These are phyloP conservation scores for Marasmius oreades DNA, from an alignment of 1,284 basidiomycete species.

Conservation along the genomic window DNA sequence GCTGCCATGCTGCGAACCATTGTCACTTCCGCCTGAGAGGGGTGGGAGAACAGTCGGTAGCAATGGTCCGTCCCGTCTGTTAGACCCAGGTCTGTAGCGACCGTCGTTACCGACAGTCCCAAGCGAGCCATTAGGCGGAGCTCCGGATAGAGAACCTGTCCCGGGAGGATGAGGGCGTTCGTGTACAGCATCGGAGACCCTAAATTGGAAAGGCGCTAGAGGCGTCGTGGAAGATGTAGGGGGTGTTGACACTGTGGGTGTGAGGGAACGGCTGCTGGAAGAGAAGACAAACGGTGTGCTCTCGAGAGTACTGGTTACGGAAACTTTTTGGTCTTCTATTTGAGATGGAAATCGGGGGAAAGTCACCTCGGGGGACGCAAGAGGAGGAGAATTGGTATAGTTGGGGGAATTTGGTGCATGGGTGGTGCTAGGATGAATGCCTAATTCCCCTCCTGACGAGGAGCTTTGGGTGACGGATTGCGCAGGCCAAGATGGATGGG, in stretches of 20 bases:
- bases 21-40: slow-evolving; percentile 46
- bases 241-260: slow-evolving; percentile 64
- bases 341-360: slow-evolving; percentile 46
- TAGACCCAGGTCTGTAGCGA: slow-evolving; percentile 53
- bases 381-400: slow-evolving; percentile 54
- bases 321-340: slow-evolving; percentile 58
- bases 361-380: slow-evolving; percentile 54
- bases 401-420: slow-evolving; percentile 50
- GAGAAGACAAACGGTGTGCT: slow-evolving; percentile 62
- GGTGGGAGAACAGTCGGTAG: slow-evolving; percentile 47
- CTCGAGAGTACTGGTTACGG: slow-evolving; percentile 47
- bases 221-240: slow-evolving; percentile 62
- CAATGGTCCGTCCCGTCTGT: slow-evolving; percentile 45
- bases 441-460: slow-evolving; percentile 42
- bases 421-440: slow-evolving; percentile 35
- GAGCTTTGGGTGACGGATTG: slow-evolving; percentile 39
- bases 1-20: slow-evolving; percentile 47
- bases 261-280: slow-evolving; percentile 60
- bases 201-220: slow-evolving; percentile 61
- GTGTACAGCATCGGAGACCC: slow-evolving; percentile 46
- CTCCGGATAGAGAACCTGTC: slow-evolving; percentile 66
- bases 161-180: slow-evolving; percentile 52
- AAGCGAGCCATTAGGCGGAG: slow-evolving; percentile 68
- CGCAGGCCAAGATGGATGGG: slow-evolving; percentile 49
- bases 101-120: slow-evolving; percentile 42